phyloP scores from a whole-genome alignment of 345 rosid species.

The Jatropha curcas region DNA sequence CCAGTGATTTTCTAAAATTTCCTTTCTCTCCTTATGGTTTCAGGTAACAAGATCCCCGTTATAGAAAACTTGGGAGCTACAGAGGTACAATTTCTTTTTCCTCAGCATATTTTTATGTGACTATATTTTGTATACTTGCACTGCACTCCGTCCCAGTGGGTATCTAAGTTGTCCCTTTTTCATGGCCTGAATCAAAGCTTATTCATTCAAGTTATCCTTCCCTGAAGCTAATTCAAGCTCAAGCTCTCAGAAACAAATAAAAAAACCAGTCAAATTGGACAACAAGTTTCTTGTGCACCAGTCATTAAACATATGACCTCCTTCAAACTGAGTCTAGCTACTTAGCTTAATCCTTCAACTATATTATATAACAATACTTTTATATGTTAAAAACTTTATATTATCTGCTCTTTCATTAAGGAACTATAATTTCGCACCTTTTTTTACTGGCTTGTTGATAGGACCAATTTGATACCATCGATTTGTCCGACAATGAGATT shows the following conservation, averaged over 20 bases:
- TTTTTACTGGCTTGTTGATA: conserved; percentile 30
- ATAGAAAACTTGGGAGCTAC: conserved; percentile 99
- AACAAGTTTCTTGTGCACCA: background rate
- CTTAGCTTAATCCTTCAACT: background rate
- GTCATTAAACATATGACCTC: background rate
- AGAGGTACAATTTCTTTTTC: conserved; percentile 53
- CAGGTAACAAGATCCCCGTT: conserved; percentile 95
- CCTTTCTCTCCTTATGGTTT: background rate
- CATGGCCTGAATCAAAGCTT: background rate
- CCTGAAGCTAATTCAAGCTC: background rate
- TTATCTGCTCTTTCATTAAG: background rate
- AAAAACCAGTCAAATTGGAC: background rate
- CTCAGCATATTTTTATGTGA: background rate
- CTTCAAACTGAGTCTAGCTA: background rate
- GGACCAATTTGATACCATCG: conserved; percentile 99
- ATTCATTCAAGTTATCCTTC: background rate
- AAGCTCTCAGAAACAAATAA: background rate
- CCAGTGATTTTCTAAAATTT: background rate
- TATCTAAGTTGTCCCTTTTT: background rate
- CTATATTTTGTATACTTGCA: no score
- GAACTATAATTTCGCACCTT: background rate
- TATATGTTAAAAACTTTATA: background rate
- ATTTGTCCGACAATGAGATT: conserved; percentile 97
- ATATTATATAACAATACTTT: background rate
- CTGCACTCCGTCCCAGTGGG: background rate